Percentiles rank a stretch among this genome's conserved stretches.
Conservation (phyloP, 805 yeast genomes). For the Teunomyces lycoperdinae region DNA sequence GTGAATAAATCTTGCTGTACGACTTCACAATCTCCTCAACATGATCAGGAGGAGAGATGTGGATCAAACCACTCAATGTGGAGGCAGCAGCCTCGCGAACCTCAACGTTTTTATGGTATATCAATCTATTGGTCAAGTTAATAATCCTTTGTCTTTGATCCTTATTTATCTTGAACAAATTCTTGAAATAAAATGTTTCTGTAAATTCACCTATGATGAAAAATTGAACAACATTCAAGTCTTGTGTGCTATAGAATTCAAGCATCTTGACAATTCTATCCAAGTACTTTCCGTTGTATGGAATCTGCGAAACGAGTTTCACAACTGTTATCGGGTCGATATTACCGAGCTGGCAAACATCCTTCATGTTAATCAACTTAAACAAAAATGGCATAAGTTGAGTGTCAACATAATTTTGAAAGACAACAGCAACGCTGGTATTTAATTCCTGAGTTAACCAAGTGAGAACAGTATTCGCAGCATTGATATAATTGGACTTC, state of each 20-base stretch:
- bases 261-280: slow-evolving; percentile 36
- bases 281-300: slow-evolving; percentile 20
- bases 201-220: slow-evolving; percentile 64
- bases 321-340: slow-evolving; percentile 51
- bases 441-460: slow-evolving; percentile 56
- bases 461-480: slow-evolving; percentile 61
- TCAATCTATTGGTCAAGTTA: slow-evolving; percentile 47
- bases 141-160: slow-evolving; percentile 51
- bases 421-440: slow-evolving; percentile 51
- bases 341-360: slow-evolving; percentile 71
- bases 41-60: slow-evolving; percentile 51
- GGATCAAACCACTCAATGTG: slow-evolving; percentile 78
- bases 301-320: slow-evolving; percentile 44
- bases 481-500: slow-evolving; percentile 58
- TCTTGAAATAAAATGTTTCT: slow-evolving; percentile 69
- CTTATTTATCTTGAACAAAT: slow-evolving; percentile 51
- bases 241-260: slow-evolving; percentile 30
- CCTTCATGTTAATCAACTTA: slow-evolving; percentile 63
- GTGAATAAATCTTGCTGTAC: slow-evolving; percentile 31
- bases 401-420: slow-evolving; percentile 48
- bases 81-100: slow-evolving; percentile 72
- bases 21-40: slow-evolving; percentile 40
- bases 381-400: slow-evolving; percentile 69
- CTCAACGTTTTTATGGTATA: slow-evolving; percentile 65
- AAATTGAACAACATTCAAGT: slow-evolving; percentile 47